Percentiles rank a stretch among this genome's conserved stretches.
Conservation (phyloP, 2,329 filamentous ascomycete species). For the Alternaria alternata region DNA sequence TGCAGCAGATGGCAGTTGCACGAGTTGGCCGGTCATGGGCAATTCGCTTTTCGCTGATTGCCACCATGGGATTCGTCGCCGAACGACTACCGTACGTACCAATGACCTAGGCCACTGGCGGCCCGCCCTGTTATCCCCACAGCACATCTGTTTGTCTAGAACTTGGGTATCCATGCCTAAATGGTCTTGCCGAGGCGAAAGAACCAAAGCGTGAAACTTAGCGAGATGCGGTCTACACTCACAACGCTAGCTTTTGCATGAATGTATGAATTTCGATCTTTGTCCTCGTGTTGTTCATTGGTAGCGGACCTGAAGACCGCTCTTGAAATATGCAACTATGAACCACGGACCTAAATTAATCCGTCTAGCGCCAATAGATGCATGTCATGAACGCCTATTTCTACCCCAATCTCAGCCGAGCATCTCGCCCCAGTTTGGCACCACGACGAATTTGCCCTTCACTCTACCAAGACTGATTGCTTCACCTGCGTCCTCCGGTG, state of each 20-base stretch:
- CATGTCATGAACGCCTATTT: background rate
- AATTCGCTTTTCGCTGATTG: slow-evolving; percentile 1
- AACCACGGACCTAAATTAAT: background rate
- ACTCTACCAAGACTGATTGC: slow-evolving; percentile 68
- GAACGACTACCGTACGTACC: slow-evolving; percentile 6
- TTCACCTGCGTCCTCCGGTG: slow-evolving; percentile 50
- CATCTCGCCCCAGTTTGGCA: slow-evolving; percentile 67
- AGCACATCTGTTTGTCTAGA: background rate
- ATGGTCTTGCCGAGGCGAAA: background rate
- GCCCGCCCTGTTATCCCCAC: background rate
- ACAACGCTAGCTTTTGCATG: background rate
- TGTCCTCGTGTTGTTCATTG: background rate
- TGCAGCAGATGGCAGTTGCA: slow-evolving; percentile 3
- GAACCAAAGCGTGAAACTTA: background rate
- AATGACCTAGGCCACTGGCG: background rate
- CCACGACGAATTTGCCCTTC: slow-evolving; percentile 70
- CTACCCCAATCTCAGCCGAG: slow-evolving; percentile 37
- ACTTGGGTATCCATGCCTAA: background rate
- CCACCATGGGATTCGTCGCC: slow-evolving; percentile 7
- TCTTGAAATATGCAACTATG: background rate
- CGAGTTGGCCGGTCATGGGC: background rate
- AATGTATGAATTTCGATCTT: background rate
- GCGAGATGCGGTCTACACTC: background rate
- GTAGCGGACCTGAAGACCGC: background rate
- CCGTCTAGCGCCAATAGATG: background rate